Percentiles rank a stretch among this genome's conserved stretches.
Conservation (phyloP, 1,139 yeast genomes). For the Saccharomyces hybrid region DNA sequence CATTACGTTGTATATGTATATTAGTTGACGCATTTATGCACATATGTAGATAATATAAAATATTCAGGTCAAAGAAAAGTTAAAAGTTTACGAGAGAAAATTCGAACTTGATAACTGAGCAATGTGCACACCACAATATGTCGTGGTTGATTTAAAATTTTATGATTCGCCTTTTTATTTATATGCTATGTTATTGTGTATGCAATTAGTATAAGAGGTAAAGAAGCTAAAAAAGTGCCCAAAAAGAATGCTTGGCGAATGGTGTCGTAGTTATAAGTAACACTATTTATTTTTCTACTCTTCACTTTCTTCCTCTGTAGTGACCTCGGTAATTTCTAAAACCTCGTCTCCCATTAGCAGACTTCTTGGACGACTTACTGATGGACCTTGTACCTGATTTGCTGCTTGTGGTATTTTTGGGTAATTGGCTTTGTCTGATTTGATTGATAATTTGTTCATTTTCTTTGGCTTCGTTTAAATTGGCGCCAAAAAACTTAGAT, state of each 20-base stretch:
- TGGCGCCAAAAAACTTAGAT: conserved; percentile 16
- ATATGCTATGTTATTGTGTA: neutral
- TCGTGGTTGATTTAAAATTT: neutral
- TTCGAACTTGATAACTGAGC: neutral
- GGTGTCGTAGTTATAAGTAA: neutral
- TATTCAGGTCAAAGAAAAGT: neutral
- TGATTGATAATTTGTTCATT: conserved; percentile 16
- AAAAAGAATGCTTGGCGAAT: neutral
- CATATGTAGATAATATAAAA: neutral
- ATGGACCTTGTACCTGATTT: conserved; percentile 1
- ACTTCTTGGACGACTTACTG: conserved; percentile 1
- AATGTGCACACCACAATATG: neutral
- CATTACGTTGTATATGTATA: neutral
- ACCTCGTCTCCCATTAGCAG: conserved; percentile 5
- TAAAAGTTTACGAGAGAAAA: neutral
- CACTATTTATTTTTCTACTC: neutral
- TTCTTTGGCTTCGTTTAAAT: conserved; percentile 8
- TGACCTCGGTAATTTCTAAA: conserved; percentile 8
- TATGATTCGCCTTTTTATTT: neutral
- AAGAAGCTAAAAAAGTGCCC: neutral
- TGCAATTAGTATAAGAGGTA: neutral
- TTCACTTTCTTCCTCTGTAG: conserved; percentile 3
- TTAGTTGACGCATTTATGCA: neutral
- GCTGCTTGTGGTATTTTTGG: neutral
- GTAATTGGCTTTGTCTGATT: conserved; percentile 12